A percentile compares a stretch with the other conserved stretches of the same genome.
phyloP scores from a whole-genome alignment of 495 filamentous ascomycete genomes.

The Daldinia decipiens region DNA sequence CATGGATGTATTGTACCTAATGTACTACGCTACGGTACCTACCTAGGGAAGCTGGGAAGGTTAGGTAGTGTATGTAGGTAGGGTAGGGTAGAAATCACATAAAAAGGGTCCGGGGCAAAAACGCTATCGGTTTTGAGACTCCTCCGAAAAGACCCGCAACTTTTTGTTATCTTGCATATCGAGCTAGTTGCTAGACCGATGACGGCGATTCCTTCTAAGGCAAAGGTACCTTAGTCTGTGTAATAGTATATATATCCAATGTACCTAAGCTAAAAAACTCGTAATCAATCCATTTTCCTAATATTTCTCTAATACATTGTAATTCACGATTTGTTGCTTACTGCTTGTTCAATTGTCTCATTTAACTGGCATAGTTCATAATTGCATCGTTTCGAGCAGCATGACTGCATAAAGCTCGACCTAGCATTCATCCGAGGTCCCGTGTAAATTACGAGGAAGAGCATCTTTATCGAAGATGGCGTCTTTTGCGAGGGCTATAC shows the following conservation, averaged over 20 bases:
- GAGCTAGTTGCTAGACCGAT: conserved; percentile 34
- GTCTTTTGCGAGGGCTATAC: conserved; percentile 34
- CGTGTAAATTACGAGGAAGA: not conserved
- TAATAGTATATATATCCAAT: not conserved
- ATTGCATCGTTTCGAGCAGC: conserved; percentile 7
- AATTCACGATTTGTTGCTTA: not conserved
- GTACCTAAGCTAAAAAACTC: not conserved
- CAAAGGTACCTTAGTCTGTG: not conserved
- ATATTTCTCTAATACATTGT: not conserved
- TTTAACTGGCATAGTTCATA: conserved; percentile 8
- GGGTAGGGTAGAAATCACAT: not conserved
- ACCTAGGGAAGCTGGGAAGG: not conserved
- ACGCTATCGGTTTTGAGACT: conserved; percentile 36
- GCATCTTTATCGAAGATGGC: conserved; percentile 28
- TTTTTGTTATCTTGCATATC: conserved; percentile 35
- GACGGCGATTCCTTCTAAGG: conserved; percentile 26
- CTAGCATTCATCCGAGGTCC: conserved; percentile 1
- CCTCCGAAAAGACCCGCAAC: conserved; percentile 40
- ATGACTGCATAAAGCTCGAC: conserved; percentile 32
- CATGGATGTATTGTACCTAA: not conserved
- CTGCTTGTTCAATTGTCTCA: not conserved
- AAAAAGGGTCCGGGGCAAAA: conserved; percentile 40
- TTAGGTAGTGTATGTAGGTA: too few relatives aligned
- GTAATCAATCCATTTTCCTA: not conserved
- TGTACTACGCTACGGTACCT: not conserved